Evolutionary conservation across 1,284 basidiomycete genomes (phyloP).

Genomic region (Tilletiopsis washingtonensis): DNA sequence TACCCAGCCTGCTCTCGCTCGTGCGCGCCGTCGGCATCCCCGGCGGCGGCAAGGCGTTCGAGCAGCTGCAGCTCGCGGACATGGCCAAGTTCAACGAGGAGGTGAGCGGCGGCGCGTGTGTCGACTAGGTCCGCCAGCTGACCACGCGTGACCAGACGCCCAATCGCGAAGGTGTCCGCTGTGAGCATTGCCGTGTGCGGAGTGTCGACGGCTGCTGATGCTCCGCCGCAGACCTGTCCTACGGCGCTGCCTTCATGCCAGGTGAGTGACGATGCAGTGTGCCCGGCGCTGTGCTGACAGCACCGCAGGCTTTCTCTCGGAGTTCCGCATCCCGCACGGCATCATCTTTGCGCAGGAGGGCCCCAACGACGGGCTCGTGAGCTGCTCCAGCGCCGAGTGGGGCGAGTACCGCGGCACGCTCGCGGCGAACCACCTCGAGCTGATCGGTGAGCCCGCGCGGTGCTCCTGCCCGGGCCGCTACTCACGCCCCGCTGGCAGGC

Average conservation of each 20-base stretch:
- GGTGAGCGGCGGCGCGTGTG: slow-evolving; percentile 54
- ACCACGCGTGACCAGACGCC: background rate
- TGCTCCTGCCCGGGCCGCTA: background rate
- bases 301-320: too few species aligned
- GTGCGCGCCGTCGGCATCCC: slow-evolving; percentile 69
- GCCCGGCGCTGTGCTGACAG: too few species aligned
- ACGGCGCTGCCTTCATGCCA: slow-evolving; percentile 82
- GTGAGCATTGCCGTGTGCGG: too few species aligned
- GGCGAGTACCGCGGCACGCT: slow-evolving; percentile 63
- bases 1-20: slow-evolving; percentile 54
- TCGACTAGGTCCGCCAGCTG: background rate
- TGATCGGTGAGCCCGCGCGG: slow-evolving; percentile 50
- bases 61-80: slow-evolving; percentile 70
- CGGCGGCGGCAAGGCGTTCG: slow-evolving; percentile 83
- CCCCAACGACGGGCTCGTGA: slow-evolving; percentile 77
- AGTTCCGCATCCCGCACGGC: slow-evolving; percentile 63
- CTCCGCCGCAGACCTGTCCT: slow-evolving; percentile 78
- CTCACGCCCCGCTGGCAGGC: slow-evolving; percentile 13
- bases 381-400: slow-evolving; percentile 74
- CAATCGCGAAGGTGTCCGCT: background rate
- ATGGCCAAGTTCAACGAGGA: slow-evolving; percentile 82
- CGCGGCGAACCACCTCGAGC: slow-evolving; percentile 84
- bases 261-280: slow-evolving; percentile 2
- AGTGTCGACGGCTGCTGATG: too few species aligned
- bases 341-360: slow-evolving; percentile 72